A percentile compares a stretch with the other conserved stretches of the same genome.
These are phyloP conservation scores for Tephrocybe sp. DNA, from an alignment of 768 basidiomycete species.

Conservation along the genomic window DNA sequence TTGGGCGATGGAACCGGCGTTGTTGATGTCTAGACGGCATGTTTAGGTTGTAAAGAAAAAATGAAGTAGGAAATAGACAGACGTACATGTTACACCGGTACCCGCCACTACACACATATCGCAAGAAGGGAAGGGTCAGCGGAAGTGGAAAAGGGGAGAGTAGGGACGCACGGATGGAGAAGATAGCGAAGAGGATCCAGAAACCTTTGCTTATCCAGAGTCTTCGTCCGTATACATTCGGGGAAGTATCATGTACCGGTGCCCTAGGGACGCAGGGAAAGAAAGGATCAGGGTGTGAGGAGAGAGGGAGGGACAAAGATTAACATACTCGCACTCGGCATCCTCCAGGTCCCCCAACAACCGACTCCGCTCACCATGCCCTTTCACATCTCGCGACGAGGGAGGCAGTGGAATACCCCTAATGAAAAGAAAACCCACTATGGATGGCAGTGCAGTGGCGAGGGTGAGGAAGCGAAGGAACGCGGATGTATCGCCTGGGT, in stretches of 20 bases:
- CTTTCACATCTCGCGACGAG: slow-evolving; percentile 18
- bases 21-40: slow-evolving; percentile 63
- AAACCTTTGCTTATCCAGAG: slow-evolving; percentile 23
- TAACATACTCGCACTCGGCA: background rate
- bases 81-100: slow-evolving; percentile 74
- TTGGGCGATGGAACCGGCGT: slow-evolving; percentile 71
- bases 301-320: background rate
- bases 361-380: background rate
- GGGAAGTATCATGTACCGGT: slow-evolving; percentile 16
- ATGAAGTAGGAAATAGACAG: background rate
- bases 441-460: slow-evolving; percentile 79
- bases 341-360: background rate
- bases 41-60: background rate
- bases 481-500: slow-evolving; percentile 74
- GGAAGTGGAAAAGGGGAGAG: slow-evolving; percentile 17
- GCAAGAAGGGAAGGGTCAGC: too few species aligned
- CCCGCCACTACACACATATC: slow-evolving; percentile 61
- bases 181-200: slow-evolving; percentile 43
- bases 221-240: slow-evolving; percentile 23
- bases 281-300: background rate
- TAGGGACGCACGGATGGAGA: slow-evolving; percentile 52
- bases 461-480: slow-evolving; percentile 75
- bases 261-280: slow-evolving; percentile 5
- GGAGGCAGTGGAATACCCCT: slow-evolving; percentile 61
- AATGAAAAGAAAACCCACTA: slow-evolving; percentile 72